Percentiles rank a stretch among this genome's conserved stretches.
Conservation (phyloP, 129 eudicot species). For the Flaveria ramosissima region DNA sequence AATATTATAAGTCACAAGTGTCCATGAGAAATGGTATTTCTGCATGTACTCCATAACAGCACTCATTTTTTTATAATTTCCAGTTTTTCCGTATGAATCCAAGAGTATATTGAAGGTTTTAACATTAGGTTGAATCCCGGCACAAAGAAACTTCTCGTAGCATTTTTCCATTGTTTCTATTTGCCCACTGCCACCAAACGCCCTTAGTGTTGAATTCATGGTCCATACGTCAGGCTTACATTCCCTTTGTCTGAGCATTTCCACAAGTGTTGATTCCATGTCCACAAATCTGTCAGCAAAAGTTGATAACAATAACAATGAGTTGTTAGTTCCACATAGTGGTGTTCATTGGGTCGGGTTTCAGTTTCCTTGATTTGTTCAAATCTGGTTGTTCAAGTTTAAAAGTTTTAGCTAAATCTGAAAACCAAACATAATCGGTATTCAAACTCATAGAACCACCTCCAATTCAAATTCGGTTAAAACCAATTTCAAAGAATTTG, state of each 20-base stretch:
- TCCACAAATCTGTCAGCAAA: constrained; percentile 52
- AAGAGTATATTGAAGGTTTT: constrained; percentile 85
- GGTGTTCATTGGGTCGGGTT: not conserved
- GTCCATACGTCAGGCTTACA: constrained; percentile 96
- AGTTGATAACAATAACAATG: constrained; percentile 15
- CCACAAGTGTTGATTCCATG: constrained; percentile 86
- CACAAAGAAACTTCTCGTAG: constrained; percentile 78
- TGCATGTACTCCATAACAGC: constrained; percentile 97
- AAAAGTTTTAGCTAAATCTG: not conserved
- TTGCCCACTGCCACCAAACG: constrained; percentile 96
- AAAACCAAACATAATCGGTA: not conserved
- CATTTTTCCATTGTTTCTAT: constrained; percentile 96
- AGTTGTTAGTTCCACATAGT: not conserved
- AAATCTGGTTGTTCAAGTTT: not conserved
- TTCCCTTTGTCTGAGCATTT: constrained; percentile 73
- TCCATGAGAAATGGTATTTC: constrained; percentile 85
- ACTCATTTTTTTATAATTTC: constrained; percentile 81
- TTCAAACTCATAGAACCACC: not conserved
- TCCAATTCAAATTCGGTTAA: too few species aligned
- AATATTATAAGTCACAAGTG: constrained; percentile 77
- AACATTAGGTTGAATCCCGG: constrained; percentile 83
- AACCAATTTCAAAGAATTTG: too few species aligned
- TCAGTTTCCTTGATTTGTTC: too few species aligned
- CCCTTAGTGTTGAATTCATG: constrained; percentile 89
- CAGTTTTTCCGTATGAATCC: constrained; percentile 88